Conservation (phyloP, 768 basidiomycete species). For the Ephemerocybe angulata region DNA sequence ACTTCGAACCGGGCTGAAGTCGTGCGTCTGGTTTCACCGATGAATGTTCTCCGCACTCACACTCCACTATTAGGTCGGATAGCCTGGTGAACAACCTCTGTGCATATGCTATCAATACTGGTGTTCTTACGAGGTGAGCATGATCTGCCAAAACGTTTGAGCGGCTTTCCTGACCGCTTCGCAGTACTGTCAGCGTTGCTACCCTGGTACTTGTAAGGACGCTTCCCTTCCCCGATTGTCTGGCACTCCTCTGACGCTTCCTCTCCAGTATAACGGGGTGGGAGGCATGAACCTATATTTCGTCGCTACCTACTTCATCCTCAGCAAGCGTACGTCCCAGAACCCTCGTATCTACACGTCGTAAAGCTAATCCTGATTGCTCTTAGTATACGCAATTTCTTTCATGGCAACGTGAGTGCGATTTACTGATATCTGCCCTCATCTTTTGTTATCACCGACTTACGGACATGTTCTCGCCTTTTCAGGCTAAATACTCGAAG, state of each 20-base stretch:
- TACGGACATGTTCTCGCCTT: background rate
- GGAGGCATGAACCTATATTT: constrained; percentile 57
- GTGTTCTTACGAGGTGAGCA: constrained; percentile 54
- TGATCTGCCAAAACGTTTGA: background rate
- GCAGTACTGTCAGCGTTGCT: constrained; percentile 42
- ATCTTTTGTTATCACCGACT: background rate
- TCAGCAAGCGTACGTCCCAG: constrained; percentile 51
- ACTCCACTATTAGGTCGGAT: too few species aligned
- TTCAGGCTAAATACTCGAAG: constrained; percentile 59
- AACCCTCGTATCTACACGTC: background rate
- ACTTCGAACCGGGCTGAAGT: constrained; percentile 50
- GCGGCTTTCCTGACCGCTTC: constrained; percentile 3
- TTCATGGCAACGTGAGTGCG: constrained; percentile 57
- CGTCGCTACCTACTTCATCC: constrained; percentile 56
- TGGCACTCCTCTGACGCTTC: background rate
- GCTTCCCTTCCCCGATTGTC: background rate
- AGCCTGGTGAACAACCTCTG: constrained; percentile 56
- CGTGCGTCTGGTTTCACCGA: constrained; percentile 32
- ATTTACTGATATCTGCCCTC: background rate
- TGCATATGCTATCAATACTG: constrained; percentile 64
- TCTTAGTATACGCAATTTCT: constrained; percentile 57
- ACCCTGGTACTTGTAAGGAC: constrained; percentile 54
- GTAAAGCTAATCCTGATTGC: constrained; percentile 2
- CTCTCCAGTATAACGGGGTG: constrained; percentile 47
- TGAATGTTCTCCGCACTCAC: too few species aligned